Base-by-base conservation (phyloP, 371 early-diverging fungal genomes). In the Apophysomyces sp. region DNA sequence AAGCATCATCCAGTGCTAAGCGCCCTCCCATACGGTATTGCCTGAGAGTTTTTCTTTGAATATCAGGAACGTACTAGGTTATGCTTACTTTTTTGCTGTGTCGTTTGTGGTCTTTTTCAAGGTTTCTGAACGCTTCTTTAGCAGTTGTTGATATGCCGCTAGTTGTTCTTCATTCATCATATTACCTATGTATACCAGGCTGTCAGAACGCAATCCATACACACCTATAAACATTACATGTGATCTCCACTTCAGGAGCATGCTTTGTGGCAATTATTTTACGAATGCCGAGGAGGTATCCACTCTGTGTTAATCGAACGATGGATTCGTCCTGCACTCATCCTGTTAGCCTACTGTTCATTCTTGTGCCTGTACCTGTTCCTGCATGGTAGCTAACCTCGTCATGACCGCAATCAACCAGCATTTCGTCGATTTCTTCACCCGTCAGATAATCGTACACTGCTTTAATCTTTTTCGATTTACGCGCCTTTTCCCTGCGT, bases 1-100 rank as follows among this genome's bases (percentile, higher is more conserved):
- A 73, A 11, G 96, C 96, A 52, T 94, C 93, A 64, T 95, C 94
- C 63, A 95, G 67, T 21, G 89, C 84, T 40, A 94, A 74, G 27
- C 94, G 85, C 2, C 90, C 90, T n/a, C 85, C 88, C 71, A 87
- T 90, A 54, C 89, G 90, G 54, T 89, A 88, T 74, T 89, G 81
- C 63, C 78, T 81, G 37, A 16, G 15, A 32, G n/a, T 21, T 31
- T 40, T 29, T 34, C 29, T 2, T 52, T 30, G 13, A 30, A 39
- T 6, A 1, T 56, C 29, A 8, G 29, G 21, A 27, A 16, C n/a
- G 6, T 55, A 36, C 8, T 41, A 16, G 54, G 12, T 15, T 8
- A 44, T 1, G 52, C 75, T 62, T 70, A 92, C 90, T 90, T 86
- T 67, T 91, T 92, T 29, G 87, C 86, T 40, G 85, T 86, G 37